Base-by-base conservation (phyloP, 352 stramenopile species). In the Phytophthora rubi region DNA sequence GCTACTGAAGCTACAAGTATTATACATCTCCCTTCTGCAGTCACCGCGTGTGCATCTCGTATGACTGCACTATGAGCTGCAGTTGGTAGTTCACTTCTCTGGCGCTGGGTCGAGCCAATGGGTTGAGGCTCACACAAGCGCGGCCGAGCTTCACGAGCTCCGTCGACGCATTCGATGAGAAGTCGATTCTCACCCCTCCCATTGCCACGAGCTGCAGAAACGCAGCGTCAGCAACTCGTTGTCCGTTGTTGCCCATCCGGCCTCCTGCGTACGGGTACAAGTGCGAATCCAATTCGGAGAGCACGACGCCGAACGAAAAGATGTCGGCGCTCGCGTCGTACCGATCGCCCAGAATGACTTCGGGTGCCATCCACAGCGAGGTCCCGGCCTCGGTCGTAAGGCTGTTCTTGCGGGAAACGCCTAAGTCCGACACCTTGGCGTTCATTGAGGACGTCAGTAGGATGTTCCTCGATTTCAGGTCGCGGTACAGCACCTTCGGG, bases 401-500 rank as follows among this genome's bases (percentile, higher is more conserved):
- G 49, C 53, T 65, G 18, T 65, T 62, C 23, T 73, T 68, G 10
- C 76, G 62, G 1, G 76, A 68, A 1, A 83, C 61, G 0, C 81
- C 81, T 53, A 89, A 89, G 61, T 84, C 78, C 6, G 76, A 77
- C 39, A 87, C 26, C 58, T 85, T 89, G 51, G 79, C 71, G 13
- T 74, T 35, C 9, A 77, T 60, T 0, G 62, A 30, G 0, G 23
- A 53, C 10, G 73, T 69, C 10, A 89, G 59, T 9, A 87, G 59
- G 26, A 88, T 74, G 55, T 86, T 89, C 44, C 67, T 78, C 6
- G 79, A 81, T 45, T 87, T 89, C 39, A 87, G 62, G 33, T 89
- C 76, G 23, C 77, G 75, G n/a, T 85, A 77, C 21, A 89, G 44
- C 7, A 86, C 63, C 16, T 55, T 62, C 6, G 71, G 66, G 3